A percentile compares a stretch with the other conserved stretches of the same genome.
Conservation (phyloP, 2,329 filamentous ascomycete genomes). For the Trichoderma gracile region DNA sequence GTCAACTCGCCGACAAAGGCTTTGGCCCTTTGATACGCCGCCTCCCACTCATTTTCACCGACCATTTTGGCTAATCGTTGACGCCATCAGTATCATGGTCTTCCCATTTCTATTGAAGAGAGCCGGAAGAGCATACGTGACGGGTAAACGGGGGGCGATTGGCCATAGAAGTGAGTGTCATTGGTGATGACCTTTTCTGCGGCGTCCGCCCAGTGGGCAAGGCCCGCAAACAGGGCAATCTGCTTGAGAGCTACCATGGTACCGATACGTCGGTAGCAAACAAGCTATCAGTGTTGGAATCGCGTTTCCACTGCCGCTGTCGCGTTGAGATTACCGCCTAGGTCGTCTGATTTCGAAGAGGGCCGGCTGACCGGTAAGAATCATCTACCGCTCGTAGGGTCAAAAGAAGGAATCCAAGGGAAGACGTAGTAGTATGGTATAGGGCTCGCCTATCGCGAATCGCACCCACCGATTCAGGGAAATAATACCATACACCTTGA, state of each 20-base stretch:
- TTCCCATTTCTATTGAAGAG: not conserved
- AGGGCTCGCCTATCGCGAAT: not conserved
- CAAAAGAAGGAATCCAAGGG: not conserved
- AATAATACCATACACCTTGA: not conserved
- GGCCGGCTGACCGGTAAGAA: too few species aligned
- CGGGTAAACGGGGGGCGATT: conserved; percentile 53
- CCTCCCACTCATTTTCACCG: conserved; percentile 66
- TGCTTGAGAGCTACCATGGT: conserved; percentile 14
- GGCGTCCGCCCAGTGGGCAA: conserved; percentile 4
- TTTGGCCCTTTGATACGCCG: conserved; percentile 66
- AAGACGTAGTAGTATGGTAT: not conserved
- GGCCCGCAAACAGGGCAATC: conserved; percentile 16
- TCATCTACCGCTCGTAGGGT: not conserved
- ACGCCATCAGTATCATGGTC: not conserved
- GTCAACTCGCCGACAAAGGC: conserved; percentile 72
- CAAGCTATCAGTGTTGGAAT: not conserved
- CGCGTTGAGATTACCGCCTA: not conserved
- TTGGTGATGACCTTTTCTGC: conserved; percentile 38
- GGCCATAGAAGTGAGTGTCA: conserved; percentile 51
- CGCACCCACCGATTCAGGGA: not conserved
- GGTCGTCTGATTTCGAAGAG: not conserved
- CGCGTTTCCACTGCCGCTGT: too few species aligned
- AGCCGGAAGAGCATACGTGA: conserved; percentile 45
- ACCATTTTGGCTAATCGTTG: conserved; percentile 48
- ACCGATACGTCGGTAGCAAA: not conserved